These are phyloP conservation scores for Penicillium waksmanii DNA, from an alignment of 495 filamentous ascomycete genomes.

Conservation along the genomic window DNA sequence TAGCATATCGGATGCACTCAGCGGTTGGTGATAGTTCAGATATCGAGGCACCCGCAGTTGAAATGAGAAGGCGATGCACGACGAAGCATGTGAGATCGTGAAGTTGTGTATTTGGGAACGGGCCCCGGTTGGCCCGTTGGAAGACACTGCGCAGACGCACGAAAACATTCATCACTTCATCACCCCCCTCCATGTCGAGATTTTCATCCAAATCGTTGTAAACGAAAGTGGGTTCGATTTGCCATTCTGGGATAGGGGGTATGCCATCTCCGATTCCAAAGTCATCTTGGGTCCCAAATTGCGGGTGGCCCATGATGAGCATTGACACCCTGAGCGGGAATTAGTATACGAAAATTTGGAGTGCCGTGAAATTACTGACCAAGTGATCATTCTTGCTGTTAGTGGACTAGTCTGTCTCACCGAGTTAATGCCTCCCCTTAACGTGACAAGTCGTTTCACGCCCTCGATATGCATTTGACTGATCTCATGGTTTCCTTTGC, in stretches of 20 bases:
- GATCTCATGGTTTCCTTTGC: slow-evolving; percentile 49
- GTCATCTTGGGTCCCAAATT: slow-evolving; percentile 54
- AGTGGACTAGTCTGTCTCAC: slow-evolving; percentile 52
- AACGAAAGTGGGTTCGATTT: slow-evolving; percentile 23
- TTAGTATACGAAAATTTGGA: slow-evolving; percentile 1
- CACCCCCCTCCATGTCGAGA: slow-evolving; percentile 30
- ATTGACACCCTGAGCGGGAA: slow-evolving; percentile 48
- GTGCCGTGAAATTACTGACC: slow-evolving; percentile 34
- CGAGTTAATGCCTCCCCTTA: slow-evolving; percentile 52
- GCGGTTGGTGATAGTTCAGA: slow-evolving; percentile 30
- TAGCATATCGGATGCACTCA: slow-evolving; percentile 49
- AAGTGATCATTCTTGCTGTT: slow-evolving; percentile 55
- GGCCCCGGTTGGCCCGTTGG: slow-evolving; percentile 23
- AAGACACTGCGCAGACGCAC: slow-evolving; percentile 47
- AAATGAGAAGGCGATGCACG: slow-evolving; percentile 48
- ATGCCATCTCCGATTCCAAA: slow-evolving; percentile 50
- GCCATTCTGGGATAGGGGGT: slow-evolving; percentile 48
- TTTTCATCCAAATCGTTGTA: slow-evolving; percentile 19
- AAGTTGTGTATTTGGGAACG: slow-evolving; percentile 41
- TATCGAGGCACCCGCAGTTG: slow-evolving; percentile 15
- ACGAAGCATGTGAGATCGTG: slow-evolving; percentile 56
- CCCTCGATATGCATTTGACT: slow-evolving; percentile 55
- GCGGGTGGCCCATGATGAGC: slow-evolving; percentile 50
- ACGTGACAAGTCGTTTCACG: slow-evolving; percentile 46
- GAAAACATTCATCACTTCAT: slow-evolving; percentile 40